Conservation (phyloP, 805 yeast genomes). For the Metschnikowia peoriensis region DNA sequence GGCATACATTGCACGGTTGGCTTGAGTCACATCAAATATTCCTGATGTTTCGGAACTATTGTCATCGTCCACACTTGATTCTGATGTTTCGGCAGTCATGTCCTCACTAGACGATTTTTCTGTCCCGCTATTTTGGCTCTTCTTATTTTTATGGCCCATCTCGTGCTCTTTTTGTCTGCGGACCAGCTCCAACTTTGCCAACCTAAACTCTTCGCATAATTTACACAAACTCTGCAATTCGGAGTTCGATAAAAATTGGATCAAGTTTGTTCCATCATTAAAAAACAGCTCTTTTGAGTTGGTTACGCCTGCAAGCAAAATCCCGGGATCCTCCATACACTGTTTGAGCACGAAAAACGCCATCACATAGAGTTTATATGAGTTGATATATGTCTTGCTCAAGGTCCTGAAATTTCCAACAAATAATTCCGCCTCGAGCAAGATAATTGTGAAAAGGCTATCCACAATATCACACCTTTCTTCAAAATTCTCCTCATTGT, state of each 20-base stretch:
- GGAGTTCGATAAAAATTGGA: slow-evolving; percentile 34
- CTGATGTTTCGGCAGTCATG: neutral
- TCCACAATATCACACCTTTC: slow-evolving; percentile 31
- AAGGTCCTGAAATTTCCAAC: slow-evolving; percentile 42
- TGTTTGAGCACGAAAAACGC: slow-evolving; percentile 40
- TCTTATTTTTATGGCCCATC: slow-evolving; percentile 13
- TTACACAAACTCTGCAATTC: slow-evolving; percentile 36
- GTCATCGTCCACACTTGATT: neutral
- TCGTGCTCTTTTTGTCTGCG: slow-evolving; percentile 17
- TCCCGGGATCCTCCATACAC: slow-evolving; percentile 40
- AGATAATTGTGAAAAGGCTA: slow-evolving; percentile 29
- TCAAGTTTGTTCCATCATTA: slow-evolving; percentile 39
- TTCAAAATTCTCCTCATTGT: slow-evolving; percentile 6
- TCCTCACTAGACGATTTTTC: neutral
- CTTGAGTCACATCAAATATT: slow-evolving; percentile 13
- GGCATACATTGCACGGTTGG: slow-evolving; percentile 20
- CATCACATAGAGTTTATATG: slow-evolving; percentile 41
- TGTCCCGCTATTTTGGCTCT: neutral
- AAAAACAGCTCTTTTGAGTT: slow-evolving; percentile 25
- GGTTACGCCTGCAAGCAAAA: slow-evolving; percentile 31
- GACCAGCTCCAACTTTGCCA: slow-evolving; percentile 28
- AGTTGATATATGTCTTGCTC: slow-evolving; percentile 38
- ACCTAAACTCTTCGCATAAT: slow-evolving; percentile 39
- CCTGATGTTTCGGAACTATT: neutral
- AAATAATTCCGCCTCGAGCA: slow-evolving; percentile 41